Evolutionary conservation across 2,329 filamentous ascomycete genomes (phyloP).

Genomic region (Alternaria conjuncta): DNA sequence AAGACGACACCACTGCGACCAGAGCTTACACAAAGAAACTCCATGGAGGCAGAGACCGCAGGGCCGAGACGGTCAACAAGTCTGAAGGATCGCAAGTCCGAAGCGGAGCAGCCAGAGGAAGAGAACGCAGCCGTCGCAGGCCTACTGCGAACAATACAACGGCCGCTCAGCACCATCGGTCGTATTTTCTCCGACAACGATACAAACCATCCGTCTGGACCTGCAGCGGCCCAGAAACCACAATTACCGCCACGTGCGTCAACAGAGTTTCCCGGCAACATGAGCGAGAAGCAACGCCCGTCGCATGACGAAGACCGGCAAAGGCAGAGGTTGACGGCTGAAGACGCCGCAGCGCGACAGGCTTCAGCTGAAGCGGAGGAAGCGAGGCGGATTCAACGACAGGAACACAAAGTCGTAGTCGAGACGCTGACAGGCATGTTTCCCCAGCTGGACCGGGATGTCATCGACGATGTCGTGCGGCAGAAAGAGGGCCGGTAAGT

Average conservation of each 20-base stretch:
- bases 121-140: slow-evolving; percentile 79
- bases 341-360: slow-evolving; percentile 88
- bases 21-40: slow-evolving; percentile 66
- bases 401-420: slow-evolving; percentile 88
- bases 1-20: slow-evolving; percentile 60
- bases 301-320: slow-evolving; percentile 37
- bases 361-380: slow-evolving; percentile 90
- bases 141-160: slow-evolving; percentile 87
- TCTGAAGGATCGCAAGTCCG: slow-evolving; percentile 49
- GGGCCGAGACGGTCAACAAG: slow-evolving; percentile 63
- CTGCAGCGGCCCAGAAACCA: slow-evolving; percentile 58
- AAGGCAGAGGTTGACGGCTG: slow-evolving; percentile 64
- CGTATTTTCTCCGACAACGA: slow-evolving; percentile 86
- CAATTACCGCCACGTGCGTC: slow-evolving; percentile 53
- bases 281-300: slow-evolving; percentile 20
- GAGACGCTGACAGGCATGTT: slow-evolving; percentile 97
- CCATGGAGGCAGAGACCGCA: slow-evolving; percentile 65
- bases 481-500: slow-evolving; percentile 92
- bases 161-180: slow-evolving; percentile 87
- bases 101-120: slow-evolving; percentile 64
- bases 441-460: slow-evolving; percentile 87
- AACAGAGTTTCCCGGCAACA: slow-evolving; percentile 34
- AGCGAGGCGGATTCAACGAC: slow-evolving; percentile 78
- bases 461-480: slow-evolving; percentile 96
- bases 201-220: slow-evolving; percentile 33